A percentile compares a stretch with the other conserved stretches of the same genome.
Evolutionary conservation across 164 flowering plant species (phyloP).

Genomic region (Houttuynia cordata): DNA sequence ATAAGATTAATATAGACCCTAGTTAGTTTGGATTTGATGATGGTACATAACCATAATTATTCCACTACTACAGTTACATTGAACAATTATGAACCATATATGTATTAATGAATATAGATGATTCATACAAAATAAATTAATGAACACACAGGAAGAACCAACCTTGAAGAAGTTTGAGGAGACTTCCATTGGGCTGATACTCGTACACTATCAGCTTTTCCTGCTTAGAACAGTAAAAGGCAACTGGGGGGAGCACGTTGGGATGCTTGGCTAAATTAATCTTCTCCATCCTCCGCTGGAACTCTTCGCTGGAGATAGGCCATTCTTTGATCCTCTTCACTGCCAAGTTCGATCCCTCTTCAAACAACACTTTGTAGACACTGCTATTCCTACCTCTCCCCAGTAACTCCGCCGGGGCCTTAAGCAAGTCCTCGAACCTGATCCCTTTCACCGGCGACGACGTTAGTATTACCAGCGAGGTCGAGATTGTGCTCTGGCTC

Average conservation of each 20-base stretch:
- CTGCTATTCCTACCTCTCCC: slow-evolving; percentile 56
- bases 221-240: slow-evolving; percentile 49
- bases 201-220: slow-evolving; percentile 68
- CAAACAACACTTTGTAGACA: slow-evolving; percentile 39
- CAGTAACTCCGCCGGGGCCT: slow-evolving; percentile 59
- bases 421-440: slow-evolving; percentile 51
- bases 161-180: slow-evolving; percentile 54
- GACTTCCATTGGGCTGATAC: slow-evolving; percentile 49
- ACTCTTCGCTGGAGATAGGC: slow-evolving; percentile 32
- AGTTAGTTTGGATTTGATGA: too few species aligned
- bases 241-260: slow-evolving; percentile 42
- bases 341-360: slow-evolving; percentile 23
- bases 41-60: too few species aligned
- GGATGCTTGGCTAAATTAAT: slow-evolving; percentile 42
- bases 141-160: too few species aligned
- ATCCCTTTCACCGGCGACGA: slow-evolving; percentile 32
- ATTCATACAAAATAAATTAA: too few species aligned
- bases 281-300: slow-evolving; percentile 42
- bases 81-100: too few species aligned
- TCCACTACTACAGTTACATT: too few species aligned
- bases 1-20: neutral
- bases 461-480: slow-evolving; percentile 27
- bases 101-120: too few species aligned
- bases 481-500: slow-evolving; percentile 17
- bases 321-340: slow-evolving; percentile 68